phyloP scores from a whole-genome alignment of 129 eudicot species.

The Chrysanthemum makinoi region DNA sequence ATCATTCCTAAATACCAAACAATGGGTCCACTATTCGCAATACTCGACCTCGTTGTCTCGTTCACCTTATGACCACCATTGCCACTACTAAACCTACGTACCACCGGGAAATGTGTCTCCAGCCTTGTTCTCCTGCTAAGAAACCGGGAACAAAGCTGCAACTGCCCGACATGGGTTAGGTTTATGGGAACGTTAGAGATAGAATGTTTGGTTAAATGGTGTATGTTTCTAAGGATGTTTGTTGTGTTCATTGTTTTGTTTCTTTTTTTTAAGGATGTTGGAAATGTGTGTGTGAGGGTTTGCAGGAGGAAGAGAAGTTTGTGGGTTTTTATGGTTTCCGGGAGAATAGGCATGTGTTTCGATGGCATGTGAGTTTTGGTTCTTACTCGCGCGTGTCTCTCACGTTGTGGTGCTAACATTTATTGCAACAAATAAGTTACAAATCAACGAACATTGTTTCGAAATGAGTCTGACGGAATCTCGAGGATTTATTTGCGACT shows the following conservation, averaged over 20 bases:
- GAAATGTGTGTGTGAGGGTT: constrained; percentile 1
- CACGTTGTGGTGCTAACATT: no score
- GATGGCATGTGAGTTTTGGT: neutral
- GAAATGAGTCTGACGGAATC: no score
- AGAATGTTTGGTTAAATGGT: constrained; percentile 17
- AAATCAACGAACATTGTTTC: no score
- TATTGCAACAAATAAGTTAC: no score
- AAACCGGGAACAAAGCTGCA: constrained; percentile 34
- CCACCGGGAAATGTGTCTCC: neutral
- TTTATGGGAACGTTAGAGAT: constrained; percentile 22
- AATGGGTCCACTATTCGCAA: constrained; percentile 43
- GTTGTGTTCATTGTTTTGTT: constrained; percentile 28
- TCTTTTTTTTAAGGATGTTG: neutral
- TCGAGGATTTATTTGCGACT: no score
- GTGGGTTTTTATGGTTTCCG: constrained; percentile 12
- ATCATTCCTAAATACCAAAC: constrained; percentile 78
- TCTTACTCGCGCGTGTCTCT: constrained; percentile 19
- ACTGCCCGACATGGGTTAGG: constrained; percentile 22
- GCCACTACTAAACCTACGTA: neutral
- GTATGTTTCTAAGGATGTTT: constrained; percentile 12
- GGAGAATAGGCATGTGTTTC: constrained; percentile 11
- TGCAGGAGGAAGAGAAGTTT: constrained; percentile 5
- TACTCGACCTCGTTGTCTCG: constrained; percentile 23
- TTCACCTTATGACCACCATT: constrained; percentile 20
- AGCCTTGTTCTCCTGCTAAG: constrained; percentile 16